Evolutionary conservation across 31 red algal genomes (phyloP).

Genomic region (Endocladia muricata): DNA sequence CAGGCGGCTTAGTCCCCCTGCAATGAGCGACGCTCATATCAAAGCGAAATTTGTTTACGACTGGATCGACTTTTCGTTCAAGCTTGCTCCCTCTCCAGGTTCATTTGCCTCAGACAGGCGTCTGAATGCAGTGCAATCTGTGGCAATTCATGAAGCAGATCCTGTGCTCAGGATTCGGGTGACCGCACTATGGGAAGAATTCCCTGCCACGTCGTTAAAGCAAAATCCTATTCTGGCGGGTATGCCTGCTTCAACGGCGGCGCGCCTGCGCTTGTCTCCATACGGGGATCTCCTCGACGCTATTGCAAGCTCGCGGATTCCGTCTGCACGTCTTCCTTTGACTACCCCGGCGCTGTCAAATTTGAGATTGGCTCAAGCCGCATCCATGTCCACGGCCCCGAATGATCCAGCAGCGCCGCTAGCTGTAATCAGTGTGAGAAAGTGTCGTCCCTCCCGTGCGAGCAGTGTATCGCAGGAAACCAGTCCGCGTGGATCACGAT

Average conservation of each 20-base stretch:
- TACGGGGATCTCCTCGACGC: constrained; percentile 17
- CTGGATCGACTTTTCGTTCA: constrained; percentile 64
- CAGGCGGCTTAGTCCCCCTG: constrained; percentile 16
- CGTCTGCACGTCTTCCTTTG: constrained; percentile 35
- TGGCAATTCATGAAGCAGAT: constrained; percentile 21
- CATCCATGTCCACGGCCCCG: not conserved
- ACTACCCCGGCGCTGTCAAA: constrained; percentile 22
- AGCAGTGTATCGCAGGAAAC: not conserved
- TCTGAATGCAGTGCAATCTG: constrained; percentile 15
- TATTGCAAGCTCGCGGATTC: constrained; percentile 35
- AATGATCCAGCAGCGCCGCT: constrained; percentile 45
- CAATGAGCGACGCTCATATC: constrained; percentile 26
- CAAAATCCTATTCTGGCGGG: constrained; percentile 27
- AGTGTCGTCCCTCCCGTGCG: not conserved
- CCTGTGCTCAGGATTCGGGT: constrained; percentile 35
- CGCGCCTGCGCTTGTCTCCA: constrained; percentile 31
- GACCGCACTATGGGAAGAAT: constrained; percentile 52
- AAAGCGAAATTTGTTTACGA: constrained; percentile 55
- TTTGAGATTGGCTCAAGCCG: constrained; percentile 19
- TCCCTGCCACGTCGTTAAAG: constrained; percentile 29
- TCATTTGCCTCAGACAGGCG: constrained; percentile 40
- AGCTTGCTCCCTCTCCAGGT: constrained; percentile 39
- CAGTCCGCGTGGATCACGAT: not conserved
- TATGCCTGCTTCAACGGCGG: constrained; percentile 51
- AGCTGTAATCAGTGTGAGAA: constrained; percentile 32